Percentiles rank a stretch among this genome's conserved stretches.
phyloP scores from a whole-genome alignment of 2,329 filamentous ascomycete species.

The Colletotrichum noveboracense region DNA sequence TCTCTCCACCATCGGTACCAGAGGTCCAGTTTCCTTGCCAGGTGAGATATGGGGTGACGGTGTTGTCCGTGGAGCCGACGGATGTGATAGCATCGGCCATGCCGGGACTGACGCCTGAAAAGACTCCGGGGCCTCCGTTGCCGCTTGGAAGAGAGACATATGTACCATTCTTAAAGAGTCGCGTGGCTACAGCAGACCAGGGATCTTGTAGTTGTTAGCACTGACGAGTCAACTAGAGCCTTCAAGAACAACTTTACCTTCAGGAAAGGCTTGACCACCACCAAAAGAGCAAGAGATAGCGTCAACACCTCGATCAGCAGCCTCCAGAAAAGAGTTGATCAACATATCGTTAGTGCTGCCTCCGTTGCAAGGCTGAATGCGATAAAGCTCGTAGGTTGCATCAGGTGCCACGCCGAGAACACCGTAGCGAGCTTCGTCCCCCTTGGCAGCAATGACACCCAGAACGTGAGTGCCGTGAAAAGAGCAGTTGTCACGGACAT shows the following conservation, averaged over 20 bases:
- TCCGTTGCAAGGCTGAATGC: conserved; percentile 22
- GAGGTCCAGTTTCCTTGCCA: conserved; percentile 16
- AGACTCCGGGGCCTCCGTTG: background rate
- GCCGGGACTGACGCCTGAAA: background rate
- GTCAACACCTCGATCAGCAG: background rate
- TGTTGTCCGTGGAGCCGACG: conserved; percentile 9
- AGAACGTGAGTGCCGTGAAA: conserved; percentile 3
- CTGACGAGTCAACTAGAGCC: background rate
- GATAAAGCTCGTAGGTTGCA: conserved; percentile 26
- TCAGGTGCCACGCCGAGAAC: conserved; percentile 28
- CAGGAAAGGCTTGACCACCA: background rate
- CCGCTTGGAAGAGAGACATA: conserved; percentile 8
- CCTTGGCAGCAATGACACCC: background rate
- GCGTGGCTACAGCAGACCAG: background rate
- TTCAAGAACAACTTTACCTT: background rate
- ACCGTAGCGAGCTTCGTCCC: conserved; percentile 21
- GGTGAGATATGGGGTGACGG: conserved; percentile 2
- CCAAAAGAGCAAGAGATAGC: background rate
- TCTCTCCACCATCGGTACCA: background rate
- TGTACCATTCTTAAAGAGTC: background rate
- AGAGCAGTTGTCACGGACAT: background rate
- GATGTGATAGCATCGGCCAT: conserved; percentile 1
- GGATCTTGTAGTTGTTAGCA: background rate
- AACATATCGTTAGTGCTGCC: conserved; percentile 3
- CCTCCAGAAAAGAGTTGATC: conserved; percentile 3